Base-by-base conservation (phyloP, 1,284 basidiomycete species). In the Nidula niveotomentosa region DNA sequence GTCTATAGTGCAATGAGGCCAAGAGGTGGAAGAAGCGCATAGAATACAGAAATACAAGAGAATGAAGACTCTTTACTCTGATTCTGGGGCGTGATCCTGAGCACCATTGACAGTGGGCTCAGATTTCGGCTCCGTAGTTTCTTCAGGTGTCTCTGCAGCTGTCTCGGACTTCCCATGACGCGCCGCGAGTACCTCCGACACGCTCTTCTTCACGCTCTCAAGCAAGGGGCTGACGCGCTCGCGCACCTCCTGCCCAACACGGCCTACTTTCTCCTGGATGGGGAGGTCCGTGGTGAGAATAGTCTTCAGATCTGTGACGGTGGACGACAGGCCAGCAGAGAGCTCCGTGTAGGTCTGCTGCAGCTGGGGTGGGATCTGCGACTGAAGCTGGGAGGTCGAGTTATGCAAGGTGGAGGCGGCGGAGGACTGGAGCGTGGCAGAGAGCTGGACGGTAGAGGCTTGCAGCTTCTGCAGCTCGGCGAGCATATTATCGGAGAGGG, bases 401-500 rank as follows among this genome's bases (percentile, higher is more conserved):
- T 70, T 67, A n/a, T 70, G 62, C 10, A 74, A 55, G n/a, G 64
- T 66, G 51, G 56, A 76, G 12, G 78, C 70, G 63, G 82, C 78
- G 4, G 78, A 75, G 2, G 76, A 65, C 60, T 85, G 83, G 35
- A 88, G 70, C 36, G 84, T 80, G 0, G 79, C 66, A 6, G 85
- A 79, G 44, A 88, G 75, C 3, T 78, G 66, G 4, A 78, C 65
- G 35, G 84, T 81, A 12, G 86, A 84, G 10, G 77, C 64, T 65
- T 88, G 88, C 46, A 91, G 74, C 54, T 80, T 83, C 59, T 84
- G 79, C 46, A 91, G 76, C 60, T 90, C 85, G 18, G 65, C 53
- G 48, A 89, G 69, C 83, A 91, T 84, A 48, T 70, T 81, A 56
- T 86, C 80, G 48, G 85, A 86, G 37, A 89, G 79, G 2, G 71